Conservation (phyloP, 2,329 filamentous ascomycete species). For the Penicillium sp. region DNA sequence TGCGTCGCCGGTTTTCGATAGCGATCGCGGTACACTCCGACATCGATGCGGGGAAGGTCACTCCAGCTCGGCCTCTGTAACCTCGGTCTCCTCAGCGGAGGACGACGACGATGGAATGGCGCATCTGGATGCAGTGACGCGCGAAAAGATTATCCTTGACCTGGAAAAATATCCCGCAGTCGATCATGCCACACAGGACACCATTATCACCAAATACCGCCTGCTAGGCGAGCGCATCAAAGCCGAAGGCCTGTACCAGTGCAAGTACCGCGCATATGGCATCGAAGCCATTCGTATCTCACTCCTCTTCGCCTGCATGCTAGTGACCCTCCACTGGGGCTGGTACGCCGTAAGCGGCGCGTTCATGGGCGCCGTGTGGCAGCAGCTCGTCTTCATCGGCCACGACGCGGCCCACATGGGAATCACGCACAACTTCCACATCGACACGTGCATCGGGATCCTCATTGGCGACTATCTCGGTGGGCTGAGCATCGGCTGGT, state of each 20-base stretch:
- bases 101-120: conserved; percentile 23
- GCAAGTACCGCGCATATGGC: conserved; percentile 76
- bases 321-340: conserved; percentile 58
- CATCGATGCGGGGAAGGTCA: neutral
- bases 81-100: neutral
- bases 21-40: neutral
- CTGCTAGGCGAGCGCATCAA: conserved; percentile 39
- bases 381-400: conserved; percentile 87
- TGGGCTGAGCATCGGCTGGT: conserved; percentile 89
- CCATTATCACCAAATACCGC: conserved; percentile 67
- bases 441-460: conserved; percentile 84
- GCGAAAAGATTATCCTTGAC: conserved; percentile 19
- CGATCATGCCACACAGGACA: conserved; percentile 71
- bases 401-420: conserved; percentile 96
- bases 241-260: conserved; percentile 75
- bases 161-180: conserved; percentile 74
- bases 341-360: conserved; percentile 72
- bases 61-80: neutral
- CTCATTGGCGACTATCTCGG: conserved; percentile 85
- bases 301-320: conserved; percentile 60
- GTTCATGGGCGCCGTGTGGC: conserved; percentile 83
- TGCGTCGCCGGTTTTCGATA: neutral
- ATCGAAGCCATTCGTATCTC: conserved; percentile 72
- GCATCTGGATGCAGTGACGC: conserved; percentile 17
- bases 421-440: conserved; percentile 84